Conservation (phyloP, 1,139 yeast genomes). For the Zygosaccharomyces pseudobailii region DNA sequence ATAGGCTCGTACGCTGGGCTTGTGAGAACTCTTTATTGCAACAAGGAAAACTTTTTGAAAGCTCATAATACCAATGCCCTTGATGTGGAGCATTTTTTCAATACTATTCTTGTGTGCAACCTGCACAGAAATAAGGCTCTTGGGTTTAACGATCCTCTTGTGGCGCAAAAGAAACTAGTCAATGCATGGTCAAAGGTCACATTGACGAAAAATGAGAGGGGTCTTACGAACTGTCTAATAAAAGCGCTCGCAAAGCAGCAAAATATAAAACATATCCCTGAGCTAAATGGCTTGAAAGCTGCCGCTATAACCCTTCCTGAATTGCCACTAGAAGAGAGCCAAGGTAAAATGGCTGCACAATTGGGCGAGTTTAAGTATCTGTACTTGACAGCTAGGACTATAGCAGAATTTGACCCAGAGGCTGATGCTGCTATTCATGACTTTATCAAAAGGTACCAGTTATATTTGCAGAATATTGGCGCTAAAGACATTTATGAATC, state of each 20-base stretch:
- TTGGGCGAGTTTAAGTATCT: conserved; percentile 17
- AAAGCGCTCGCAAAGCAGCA: conserved; percentile 21
- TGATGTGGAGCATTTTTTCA: conserved; percentile 29
- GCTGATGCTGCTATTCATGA: conserved; percentile 22
- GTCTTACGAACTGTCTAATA: conserved; percentile 23
- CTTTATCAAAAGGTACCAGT: conserved; percentile 22
- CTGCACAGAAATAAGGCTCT: conserved; percentile 23
- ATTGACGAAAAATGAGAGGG: conserved; percentile 19
- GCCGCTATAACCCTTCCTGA: conserved; percentile 5
- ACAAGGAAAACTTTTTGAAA: conserved; percentile 14
- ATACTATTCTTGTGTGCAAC: conserved; percentile 26
- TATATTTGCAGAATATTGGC: conserved; percentile 8
- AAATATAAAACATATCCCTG: conserved; percentile 8
- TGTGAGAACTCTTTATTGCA: conserved; percentile 20
- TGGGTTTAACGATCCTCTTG: conserved; percentile 14
- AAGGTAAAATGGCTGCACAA: conserved; percentile 17
- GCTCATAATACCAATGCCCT: conserved; percentile 20
- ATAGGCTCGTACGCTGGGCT: conserved; percentile 23
- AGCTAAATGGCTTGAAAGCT: conserved; percentile 4
- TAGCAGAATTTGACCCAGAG: conserved; percentile 19
- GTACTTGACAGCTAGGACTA: conserved; percentile 26
- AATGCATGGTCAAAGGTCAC: conserved; percentile 22
- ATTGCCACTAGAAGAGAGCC: conserved; percentile 8
- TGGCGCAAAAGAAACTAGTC: conserved; percentile 20
- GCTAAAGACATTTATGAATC: conserved; percentile 22